Base-by-base conservation (phyloP, 1,284 basidiomycete genomes). In the Leccinum olivaceoglutinosum region DNA sequence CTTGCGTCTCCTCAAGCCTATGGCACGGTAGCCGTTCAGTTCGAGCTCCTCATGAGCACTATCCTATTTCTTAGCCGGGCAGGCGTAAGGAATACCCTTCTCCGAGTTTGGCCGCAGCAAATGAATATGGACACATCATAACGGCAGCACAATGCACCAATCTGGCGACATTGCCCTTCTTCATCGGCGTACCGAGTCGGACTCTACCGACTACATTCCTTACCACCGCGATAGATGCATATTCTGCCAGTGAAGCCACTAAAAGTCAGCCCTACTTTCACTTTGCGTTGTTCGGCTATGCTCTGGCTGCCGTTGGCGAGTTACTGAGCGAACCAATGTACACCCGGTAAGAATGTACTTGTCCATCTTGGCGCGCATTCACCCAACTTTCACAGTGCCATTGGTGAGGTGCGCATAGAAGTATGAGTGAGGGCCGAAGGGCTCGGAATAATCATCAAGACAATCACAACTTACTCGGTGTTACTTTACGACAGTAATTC, bases 1-100 rank as follows among this genome's bases (percentile, higher is more conserved):
- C 83, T 96, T 46, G 88, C 92, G 1, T 88, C 93, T 1, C 95
- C 96, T 0, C 84, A 85, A 60, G 90, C 92, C 14, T 97, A 95
- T 70, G 93, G 93, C 6, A 91, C 90, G 0, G 92, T 91, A 10
- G 85, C 90, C 4, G 89, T 95, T 62, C 92, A 94, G 70, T 91
- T 95, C 74, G 93, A 95, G 70, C 83, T 92, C 39, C 76, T 99
- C 34, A 84, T 93, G 44, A 92, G 90, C 66, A 94, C 94, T 12
- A 92, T 97, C 69, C 82, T 99, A 46, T 97, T 98, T 73, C 82
- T 98, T 7, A 90, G 91, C 36, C 82, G 96, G 10, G 97, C 99
- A 75, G 96, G 95, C 4, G 85, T 98, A 10, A 83, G 95, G 44
- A 93, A 90, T 74, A 88, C 91, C 6, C 82, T 96, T 2, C 79